A percentile compares a stretch with the other conserved stretches of the same genome.
Evolutionary conservation across 176 grass and related monocot species (phyloP).

Genomic region (Olyra latifolia): DNA sequence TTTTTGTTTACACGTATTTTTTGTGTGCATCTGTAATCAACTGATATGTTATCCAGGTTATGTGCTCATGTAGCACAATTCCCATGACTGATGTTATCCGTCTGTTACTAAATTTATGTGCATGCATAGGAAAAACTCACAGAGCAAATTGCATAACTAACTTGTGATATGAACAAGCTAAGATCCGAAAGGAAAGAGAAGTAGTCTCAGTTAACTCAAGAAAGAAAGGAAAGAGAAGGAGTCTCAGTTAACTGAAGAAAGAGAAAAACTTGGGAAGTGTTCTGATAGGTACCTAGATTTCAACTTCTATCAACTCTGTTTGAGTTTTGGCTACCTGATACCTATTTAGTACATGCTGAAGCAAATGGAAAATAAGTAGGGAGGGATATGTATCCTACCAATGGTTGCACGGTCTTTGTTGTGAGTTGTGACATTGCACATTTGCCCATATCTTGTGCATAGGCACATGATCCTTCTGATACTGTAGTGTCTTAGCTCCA

Average conservation of each 20-base stretch:
- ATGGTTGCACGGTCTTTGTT: not conserved
- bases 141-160: conserved; percentile 42
- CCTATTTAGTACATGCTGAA: conserved; percentile 55
- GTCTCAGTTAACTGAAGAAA: too few relatives aligned
- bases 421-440: not conserved
- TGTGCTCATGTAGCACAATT: conserved; percentile 5
- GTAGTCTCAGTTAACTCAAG: conserved; percentile 47
- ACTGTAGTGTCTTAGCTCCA: too few relatives aligned
- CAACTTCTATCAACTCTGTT: conserved; percentile 1
- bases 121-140: conserved; percentile 45
- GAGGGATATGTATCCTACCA: not conserved
- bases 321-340: conserved; percentile 11
- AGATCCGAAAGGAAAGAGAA: conserved; percentile 30
- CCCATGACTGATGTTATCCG: conserved; percentile 2
- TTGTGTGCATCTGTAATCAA: not conserved
- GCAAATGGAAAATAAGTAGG: conserved; percentile 80
- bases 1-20: not conserved
- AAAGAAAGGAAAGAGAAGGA: too few relatives aligned
- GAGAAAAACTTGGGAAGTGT: conserved; percentile 48
- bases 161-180: conserved; percentile 42
- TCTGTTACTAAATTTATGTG: conserved; percentile 19
- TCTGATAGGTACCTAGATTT: conserved; percentile 53
- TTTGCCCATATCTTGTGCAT: not conserved
- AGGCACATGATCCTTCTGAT: not conserved
- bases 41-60: not conserved